Conservation (phyloP, 2,329 filamentous ascomycete species). For the Cercospora berteroae region DNA sequence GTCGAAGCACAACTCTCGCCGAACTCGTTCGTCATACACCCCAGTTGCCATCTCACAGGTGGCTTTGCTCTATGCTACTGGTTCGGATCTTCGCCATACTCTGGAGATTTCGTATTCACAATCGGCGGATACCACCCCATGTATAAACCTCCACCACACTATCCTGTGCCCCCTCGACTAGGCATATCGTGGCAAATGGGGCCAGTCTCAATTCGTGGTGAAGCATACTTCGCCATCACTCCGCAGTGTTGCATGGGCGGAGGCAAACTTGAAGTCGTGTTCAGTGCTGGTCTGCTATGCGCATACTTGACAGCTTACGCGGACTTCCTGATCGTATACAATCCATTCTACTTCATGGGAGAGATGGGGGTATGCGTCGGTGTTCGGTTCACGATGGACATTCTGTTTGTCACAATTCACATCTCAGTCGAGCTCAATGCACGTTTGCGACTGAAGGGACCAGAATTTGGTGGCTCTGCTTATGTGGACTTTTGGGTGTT, state of each 20-base stretch:
- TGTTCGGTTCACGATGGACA: conserved; percentile 8
- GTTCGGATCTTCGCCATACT: neutral
- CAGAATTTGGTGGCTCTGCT: neutral
- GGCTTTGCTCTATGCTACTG: neutral
- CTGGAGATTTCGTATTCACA: neutral
- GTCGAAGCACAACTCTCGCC: conserved; percentile 12
- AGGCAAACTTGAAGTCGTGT: conserved; percentile 1
- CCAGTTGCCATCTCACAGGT: neutral
- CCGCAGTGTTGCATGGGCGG: conserved; percentile 14
- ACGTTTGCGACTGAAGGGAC: conserved; percentile 4
- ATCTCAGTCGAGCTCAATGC: conserved; percentile 5
- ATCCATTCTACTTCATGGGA: conserved; percentile 15
- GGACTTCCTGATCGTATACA: conserved; percentile 15
- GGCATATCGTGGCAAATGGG: neutral
- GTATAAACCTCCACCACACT: neutral
- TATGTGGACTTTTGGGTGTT: conserved; percentile 1
- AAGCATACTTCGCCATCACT: conserved; percentile 19
- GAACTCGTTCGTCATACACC: conserved; percentile 12
- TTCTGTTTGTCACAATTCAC: conserved; percentile 5
- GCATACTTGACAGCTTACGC: conserved; percentile 10
- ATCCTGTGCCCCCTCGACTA: neutral
- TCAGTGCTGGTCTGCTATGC: conserved; percentile 2
- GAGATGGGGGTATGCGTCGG: conserved; percentile 9
- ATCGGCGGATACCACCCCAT: neutral
- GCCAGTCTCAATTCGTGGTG: conserved; percentile 6